A percentile compares a stretch with the other conserved stretches of the same genome.
phyloP scores from a whole-genome alignment of 768 basidiomycete species.

The Mycena belliarum region DNA sequence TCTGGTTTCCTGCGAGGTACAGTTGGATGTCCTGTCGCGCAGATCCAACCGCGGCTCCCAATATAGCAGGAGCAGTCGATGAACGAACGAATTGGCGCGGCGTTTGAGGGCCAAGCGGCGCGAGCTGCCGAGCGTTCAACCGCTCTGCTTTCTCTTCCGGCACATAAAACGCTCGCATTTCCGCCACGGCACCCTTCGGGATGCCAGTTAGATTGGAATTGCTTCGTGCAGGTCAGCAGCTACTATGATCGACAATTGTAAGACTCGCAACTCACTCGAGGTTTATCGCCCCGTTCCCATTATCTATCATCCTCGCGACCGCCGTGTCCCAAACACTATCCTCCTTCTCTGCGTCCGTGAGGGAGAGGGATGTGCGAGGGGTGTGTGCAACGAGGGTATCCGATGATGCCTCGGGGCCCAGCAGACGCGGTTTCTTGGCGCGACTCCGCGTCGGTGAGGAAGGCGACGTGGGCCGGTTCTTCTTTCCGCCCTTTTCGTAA shows the following conservation, averaged over 20 bases:
- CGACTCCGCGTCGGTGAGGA: slow-evolving; percentile 24
- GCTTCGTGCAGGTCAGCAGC: slow-evolving; percentile 27
- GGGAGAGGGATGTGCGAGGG: slow-evolving; percentile 20
- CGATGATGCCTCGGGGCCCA: slow-evolving; percentile 7
- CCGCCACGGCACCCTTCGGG: slow-evolving; percentile 47
- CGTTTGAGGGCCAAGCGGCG: slow-evolving; percentile 2
- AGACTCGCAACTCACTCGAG: slow-evolving; percentile 46
- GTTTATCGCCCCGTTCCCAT: slow-evolving; percentile 49
- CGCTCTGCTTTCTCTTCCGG: slow-evolving; percentile 37
- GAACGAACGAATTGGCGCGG: slow-evolving; percentile 33
- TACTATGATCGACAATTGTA: slow-evolving; percentile 5
- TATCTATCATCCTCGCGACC: slow-evolving; percentile 44
- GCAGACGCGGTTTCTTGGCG: slow-evolving; percentile 21
- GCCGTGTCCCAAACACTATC: slow-evolving; percentile 50
- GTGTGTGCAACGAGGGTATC: slow-evolving; percentile 23
- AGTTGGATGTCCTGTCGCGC: slow-evolving; percentile 55
- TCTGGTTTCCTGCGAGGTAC: slow-evolving; percentile 55
- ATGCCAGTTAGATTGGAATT: slow-evolving; percentile 46
- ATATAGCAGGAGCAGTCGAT: slow-evolving; percentile 34
- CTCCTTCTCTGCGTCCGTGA: slow-evolving; percentile 29
- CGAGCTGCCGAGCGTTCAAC: slow-evolving; percentile 16
- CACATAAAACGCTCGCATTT: slow-evolving; percentile 48
- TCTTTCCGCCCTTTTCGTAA: slow-evolving; percentile 43
- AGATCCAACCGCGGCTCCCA: slow-evolving; percentile 32
- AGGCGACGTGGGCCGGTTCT: slow-evolving; percentile 26